Base-by-base conservation (phyloP, 257 asterid genomes). In the Solanum habrochaites region DNA sequence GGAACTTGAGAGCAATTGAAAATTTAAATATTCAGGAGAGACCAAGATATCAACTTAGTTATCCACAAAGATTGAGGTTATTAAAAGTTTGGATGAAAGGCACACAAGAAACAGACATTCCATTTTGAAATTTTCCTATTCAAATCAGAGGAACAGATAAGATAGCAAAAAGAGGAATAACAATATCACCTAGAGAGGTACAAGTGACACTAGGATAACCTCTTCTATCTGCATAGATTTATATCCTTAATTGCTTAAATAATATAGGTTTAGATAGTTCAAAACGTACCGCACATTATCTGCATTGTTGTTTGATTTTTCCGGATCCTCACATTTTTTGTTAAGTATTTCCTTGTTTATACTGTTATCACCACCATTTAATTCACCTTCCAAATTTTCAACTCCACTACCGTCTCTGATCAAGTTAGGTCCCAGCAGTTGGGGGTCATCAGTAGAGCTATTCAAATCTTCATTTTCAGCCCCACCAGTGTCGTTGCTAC, bases 391-490 rank as follows among this genome's bases (percentile, higher is more conserved):
- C 87, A 40, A 83, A 49, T 66, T 90, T 88, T 92, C 86, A 58
- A 49, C 69, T 49, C 47, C 90, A 86, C 85, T 85, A n/a, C 56
- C 74, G 82, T 86, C 94, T 85, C 81, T 16, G 85, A 66, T 85
- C 87, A 80, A 40, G 88, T 83, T 86, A 52, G 89, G 80, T 40
- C 37, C 90, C 82, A 85, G 89, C 77, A 83, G 89, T 77, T 87
- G 92, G 23, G 56, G 81, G 56, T 83, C 42, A 80, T 78, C 89
- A 74, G 47, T 35, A 71, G 88, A 85, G 72, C 90, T 69, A 87
- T 88, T 89, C 72, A 90, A 86, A 72, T 86, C 86, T 85, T 89
- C 93, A 67, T 83, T 85, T 77, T 83, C 85, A 83, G 89, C 83
- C 87, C 87, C 86, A 88, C 89, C 87, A 71, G 86, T 25, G 56